Conservation (phyloP, 768 basidiomycete genomes). For the Lentinula lateritia region DNA sequence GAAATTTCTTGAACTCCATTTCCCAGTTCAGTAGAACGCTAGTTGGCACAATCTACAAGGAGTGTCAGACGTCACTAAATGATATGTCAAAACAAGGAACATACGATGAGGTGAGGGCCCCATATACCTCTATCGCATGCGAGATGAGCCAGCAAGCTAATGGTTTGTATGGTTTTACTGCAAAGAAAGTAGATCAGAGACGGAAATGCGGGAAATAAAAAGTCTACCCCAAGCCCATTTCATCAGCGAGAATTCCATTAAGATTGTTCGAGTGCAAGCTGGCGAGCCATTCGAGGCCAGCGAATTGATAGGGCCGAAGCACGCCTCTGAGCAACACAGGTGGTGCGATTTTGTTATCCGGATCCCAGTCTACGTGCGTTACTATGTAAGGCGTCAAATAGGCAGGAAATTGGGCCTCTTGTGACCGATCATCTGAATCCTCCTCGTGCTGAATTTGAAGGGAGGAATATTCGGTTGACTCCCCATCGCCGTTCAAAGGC, state of each 20-base stretch:
- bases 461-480: no score
- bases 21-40: slow-evolving; percentile 95
- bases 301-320: slow-evolving; percentile 88
- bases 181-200: background rate
- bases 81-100: slow-evolving; percentile 22
- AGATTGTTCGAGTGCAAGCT: slow-evolving; percentile 76
- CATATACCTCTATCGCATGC: slow-evolving; percentile 87
- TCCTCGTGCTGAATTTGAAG: background rate
- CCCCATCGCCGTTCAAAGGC: background rate
- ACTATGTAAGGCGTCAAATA: slow-evolving; percentile 70
- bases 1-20: slow-evolving; percentile 95
- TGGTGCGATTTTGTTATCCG: slow-evolving; percentile 50
- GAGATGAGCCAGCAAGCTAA: slow-evolving; percentile 87
- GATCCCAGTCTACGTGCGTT: slow-evolving; percentile 64
- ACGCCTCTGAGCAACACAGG: slow-evolving; percentile 79
- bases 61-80: background rate
- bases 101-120: slow-evolving; percentile 86
- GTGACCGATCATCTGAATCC: background rate
- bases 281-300: slow-evolving; percentile 92
- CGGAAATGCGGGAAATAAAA: background rate
- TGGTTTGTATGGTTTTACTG: slow-evolving; percentile 96
- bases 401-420: slow-evolving; percentile 31
- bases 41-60: slow-evolving; percentile 72
- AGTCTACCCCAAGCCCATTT: slow-evolving; percentile 90
- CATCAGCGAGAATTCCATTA: slow-evolving; percentile 85